Evolutionary conservation across 306 rosid species (phyloP), one percentile per base, ranked within the genome.

Genomic region (Carpinus viminea): DNA sequence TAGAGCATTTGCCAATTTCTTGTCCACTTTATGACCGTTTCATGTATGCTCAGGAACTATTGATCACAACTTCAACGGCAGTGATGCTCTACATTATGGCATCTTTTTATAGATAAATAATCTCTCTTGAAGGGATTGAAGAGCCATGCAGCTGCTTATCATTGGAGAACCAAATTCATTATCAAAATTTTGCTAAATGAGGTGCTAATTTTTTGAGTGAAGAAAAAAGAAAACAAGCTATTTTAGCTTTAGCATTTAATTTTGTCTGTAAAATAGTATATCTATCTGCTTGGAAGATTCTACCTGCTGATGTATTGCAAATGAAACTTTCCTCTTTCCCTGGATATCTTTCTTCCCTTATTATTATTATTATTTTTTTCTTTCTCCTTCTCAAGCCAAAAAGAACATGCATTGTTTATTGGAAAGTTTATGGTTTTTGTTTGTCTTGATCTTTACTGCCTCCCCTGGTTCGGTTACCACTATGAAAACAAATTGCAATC

Each of bases 31-130:
- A 9, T 54, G 73, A 69, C 48, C 43, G 17, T 51, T 51, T 45
- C 26, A 16, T 75, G 72, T 68, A 24, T 82, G 77, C 86, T 83
- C 94, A 95, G 99, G 99, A 95, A 79, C 79, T 91, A 85, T 46
- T 95, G 72, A 85, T 95, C 87, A 95, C 99, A 13, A 65, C 91
- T 61, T 62, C 92, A 56, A 80, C 98, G 7, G 91, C 97, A 60
- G 24, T 85, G 68, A 86, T 91, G 90, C 93, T 93, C 54, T 85
- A 79, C 80, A 70, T 90, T 47, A 77, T 95, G 93, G 94, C 96
- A 51, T 90, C 97, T 8, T 95, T 73, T 81, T 95, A 93, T 79
- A 85, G 99, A 83, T 93, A 88, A 88, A 79, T 82, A 75, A 76
- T 59, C 26, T 86, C 38, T 78, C 21, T 24, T 24, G n/a, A 43